Base-by-base conservation (phyloP, 345 rosid genomes). In the Eucalyptus tenuipes region DNA sequence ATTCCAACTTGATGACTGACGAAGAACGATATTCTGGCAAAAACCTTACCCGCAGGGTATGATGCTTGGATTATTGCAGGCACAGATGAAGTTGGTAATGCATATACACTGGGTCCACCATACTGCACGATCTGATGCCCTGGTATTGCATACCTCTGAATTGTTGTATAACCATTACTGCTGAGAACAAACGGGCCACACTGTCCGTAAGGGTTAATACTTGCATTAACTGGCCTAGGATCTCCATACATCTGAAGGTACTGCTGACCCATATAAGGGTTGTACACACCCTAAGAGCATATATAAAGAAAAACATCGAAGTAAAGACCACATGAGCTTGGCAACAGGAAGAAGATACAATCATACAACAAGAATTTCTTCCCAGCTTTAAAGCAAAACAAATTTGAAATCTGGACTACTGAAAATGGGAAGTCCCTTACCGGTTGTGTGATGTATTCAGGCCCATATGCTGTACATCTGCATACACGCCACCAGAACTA, bases 241-340 rank as follows among this genome's bases (percentile, higher is more conserved):
- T 94, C 93, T 91, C 98, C 99, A 89, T 96, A 97, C 59, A 94
- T 89, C 89, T 93, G 98, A 94, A 96, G 94, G 94, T 95, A 96
- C 88, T 95, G 99, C 90, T 96, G 99, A 40, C 93, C 95, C 84
- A 91, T 52, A 88, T 96, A 96, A 59, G 98, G 97, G 89, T 93
- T 95, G 93, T 96, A 95, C 33, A 91, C 87, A 81, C 97, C 96
- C 99, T 96, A 85, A 20, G 52, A 91, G 71, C 80, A 90, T 40
- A 49, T 91, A 49, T 85, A 88, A 14, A 89, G 53, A 87, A 87
- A 11, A 27, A 42, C 82, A 18, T 64, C 10, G 6, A n/a, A 40
- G 24, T 24, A 57, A 57, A 47, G 48, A 85, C 45, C 85, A 33
- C 31, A 49, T n/a, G 52, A 71, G 31, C 79, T 81, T 7, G 7